Conservation (phyloP, 1,139 yeast species). For the Yamadazyma kanchanaburiensis region DNA sequence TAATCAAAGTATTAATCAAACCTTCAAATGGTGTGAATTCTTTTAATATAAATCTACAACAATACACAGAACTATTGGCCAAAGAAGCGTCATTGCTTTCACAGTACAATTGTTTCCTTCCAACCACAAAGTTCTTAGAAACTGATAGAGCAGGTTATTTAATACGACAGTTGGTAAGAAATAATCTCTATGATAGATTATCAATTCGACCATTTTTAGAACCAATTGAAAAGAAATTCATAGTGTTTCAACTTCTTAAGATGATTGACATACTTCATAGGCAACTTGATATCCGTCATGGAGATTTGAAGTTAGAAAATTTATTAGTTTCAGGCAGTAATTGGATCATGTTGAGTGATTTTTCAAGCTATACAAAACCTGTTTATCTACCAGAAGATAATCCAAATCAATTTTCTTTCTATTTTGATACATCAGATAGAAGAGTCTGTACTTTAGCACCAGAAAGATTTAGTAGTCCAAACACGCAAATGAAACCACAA, state of each 20-base stretch:
- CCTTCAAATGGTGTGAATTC: slow-evolving; percentile 40
- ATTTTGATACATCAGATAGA: slow-evolving; percentile 85
- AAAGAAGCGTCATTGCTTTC: slow-evolving; percentile 36
- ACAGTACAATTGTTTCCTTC: slow-evolving; percentile 60
- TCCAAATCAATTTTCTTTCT: slow-evolving; percentile 91
- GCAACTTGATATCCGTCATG: slow-evolving; percentile 60
- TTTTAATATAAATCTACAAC: slow-evolving; percentile 29
- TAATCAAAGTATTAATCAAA: slow-evolving; percentile 79
- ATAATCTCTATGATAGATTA: slow-evolving; percentile 80
- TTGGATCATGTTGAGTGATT: slow-evolving; percentile 81
- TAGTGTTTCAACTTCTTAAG: slow-evolving; percentile 72
- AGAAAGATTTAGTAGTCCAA: slow-evolving; percentile 61
- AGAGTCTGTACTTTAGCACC: slow-evolving; percentile 93
- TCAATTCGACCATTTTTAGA: slow-evolving; percentile 87
- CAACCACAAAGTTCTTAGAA: slow-evolving; percentile 73
- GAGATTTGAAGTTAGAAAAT: slow-evolving; percentile 90
- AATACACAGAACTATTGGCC: slow-evolving; percentile 30
- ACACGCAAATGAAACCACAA: slow-evolving; percentile 11
- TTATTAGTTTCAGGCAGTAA: slow-evolving; percentile 85
- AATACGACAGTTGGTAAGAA: slow-evolving; percentile 74
- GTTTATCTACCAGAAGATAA: slow-evolving; percentile 86
- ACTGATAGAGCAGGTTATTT: slow-evolving; percentile 92
- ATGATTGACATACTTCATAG: slow-evolving; percentile 63
- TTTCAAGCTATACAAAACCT: slow-evolving; percentile 77
- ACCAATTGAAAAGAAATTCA: slow-evolving; percentile 77